phyloP scores from a whole-genome alignment of 257 asterid genomes.

The Paulownia fortunei region DNA sequence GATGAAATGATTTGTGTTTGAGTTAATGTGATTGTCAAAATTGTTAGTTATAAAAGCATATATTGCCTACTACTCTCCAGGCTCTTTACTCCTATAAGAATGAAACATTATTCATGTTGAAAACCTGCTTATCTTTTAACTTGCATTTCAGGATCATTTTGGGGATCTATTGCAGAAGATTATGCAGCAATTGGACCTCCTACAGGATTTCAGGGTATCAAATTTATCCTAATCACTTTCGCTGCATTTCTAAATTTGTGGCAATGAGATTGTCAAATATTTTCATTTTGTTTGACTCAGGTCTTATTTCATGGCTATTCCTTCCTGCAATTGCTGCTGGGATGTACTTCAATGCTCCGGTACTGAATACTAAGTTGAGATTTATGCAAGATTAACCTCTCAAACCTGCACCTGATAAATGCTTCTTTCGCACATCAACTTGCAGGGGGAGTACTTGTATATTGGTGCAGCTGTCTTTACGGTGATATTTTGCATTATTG shows the following conservation, averaged over 20 bases:
- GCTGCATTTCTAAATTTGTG: background rate
- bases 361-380: conserved; percentile 20
- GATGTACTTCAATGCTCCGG: conserved; percentile 78
- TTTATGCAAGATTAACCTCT: background rate
- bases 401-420: background rate
- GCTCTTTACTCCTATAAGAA: background rate
- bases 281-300: conserved; percentile 36
- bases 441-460: conserved; percentile 83
- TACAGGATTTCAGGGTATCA: conserved; percentile 82
- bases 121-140: background rate
- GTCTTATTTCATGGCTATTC: conserved; percentile 83
- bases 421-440: background rate
- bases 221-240: background rate
- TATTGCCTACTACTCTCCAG: background rate
- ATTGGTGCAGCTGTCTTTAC: conserved; percentile 84
- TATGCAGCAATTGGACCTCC: conserved; percentile 85
- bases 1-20: too few relatives aligned
- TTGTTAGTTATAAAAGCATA: background rate
- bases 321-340: conserved; percentile 81
- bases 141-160: conserved; percentile 61
- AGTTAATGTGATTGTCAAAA: too few relatives aligned
- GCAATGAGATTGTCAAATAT: background rate
- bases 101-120: background rate
- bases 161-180: conserved; percentile 79
- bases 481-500: conserved; percentile 67